Percentiles rank a stretch among this genome's conserved stretches.
Conservation (phyloP, 2,329 filamentous ascomycete species). For the Ophiostoma fasciatum region DNA sequence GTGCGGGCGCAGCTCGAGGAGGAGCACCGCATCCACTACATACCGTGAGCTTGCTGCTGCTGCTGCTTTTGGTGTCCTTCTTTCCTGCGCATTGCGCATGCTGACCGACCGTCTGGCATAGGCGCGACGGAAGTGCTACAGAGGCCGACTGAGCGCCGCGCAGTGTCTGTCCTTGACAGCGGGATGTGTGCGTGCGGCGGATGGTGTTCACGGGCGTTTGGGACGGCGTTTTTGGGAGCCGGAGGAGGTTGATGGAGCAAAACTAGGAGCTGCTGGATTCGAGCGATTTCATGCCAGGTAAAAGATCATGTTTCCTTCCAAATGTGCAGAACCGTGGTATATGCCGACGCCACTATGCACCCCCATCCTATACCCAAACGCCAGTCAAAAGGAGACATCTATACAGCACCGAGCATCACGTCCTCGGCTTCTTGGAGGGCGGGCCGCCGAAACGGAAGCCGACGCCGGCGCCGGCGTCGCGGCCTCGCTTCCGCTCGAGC, state of each 20-base stretch:
- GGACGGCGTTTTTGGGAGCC: background rate
- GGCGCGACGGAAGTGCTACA: slow-evolving; percentile 40
- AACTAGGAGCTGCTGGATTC: too few species aligned
- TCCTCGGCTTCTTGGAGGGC: slow-evolving; percentile 36
- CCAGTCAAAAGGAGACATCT: background rate
- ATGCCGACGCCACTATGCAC: too few species aligned
- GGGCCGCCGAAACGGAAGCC: slow-evolving; percentile 7
- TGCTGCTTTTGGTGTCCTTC: background rate
- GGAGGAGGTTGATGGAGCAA: too few species aligned
- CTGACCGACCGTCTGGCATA: too few species aligned
- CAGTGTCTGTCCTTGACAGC: background rate
- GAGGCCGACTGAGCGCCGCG: slow-evolving; percentile 23
- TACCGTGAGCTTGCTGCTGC: slow-evolving; percentile 48
- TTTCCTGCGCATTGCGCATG: too few species aligned
- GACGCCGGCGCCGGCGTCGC: slow-evolving; percentile 22
- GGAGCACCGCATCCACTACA: slow-evolving; percentile 48
- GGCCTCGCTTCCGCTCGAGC: slow-evolving; percentile 52
- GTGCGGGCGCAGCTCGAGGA: slow-evolving; percentile 45
- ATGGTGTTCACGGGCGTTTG: background rate
- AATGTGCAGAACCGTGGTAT: too few species aligned
- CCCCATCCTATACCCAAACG: too few species aligned
- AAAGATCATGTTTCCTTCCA: too few species aligned
- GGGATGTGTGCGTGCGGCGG: background rate
- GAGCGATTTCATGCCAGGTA: too few species aligned
- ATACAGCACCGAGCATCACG: slow-evolving; percentile 11